phyloP scores from a whole-genome alignment of 495 filamentous ascomycete species.

The Penicillium argentinense region DNA sequence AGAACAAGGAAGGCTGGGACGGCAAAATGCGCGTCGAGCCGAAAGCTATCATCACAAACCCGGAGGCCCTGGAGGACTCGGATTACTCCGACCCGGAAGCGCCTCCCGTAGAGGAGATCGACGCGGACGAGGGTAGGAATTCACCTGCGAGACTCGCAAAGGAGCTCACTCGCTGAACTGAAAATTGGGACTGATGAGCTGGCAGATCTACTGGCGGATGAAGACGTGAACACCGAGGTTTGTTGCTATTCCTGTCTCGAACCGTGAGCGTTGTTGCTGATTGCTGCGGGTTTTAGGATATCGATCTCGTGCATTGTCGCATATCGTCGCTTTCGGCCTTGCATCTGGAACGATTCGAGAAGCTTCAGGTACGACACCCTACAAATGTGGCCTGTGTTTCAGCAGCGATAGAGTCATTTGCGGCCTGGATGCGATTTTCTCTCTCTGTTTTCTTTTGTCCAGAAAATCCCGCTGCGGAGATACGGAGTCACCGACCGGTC shows the following conservation, averaged over 20 bases:
- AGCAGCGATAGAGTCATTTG: neutral
- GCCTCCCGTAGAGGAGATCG: constrained; percentile 69
- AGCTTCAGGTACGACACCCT: constrained; percentile 54
- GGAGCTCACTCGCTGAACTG: neutral
- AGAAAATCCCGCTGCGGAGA: too few species aligned
- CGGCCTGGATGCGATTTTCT: too few species aligned
- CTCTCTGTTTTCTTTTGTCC: too few species aligned
- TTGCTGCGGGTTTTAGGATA: constrained; percentile 56
- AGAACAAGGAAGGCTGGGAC: constrained; percentile 84
- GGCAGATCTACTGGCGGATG: constrained; percentile 65
- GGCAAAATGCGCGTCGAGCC: constrained; percentile 79
- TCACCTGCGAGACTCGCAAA: constrained; percentile 8
- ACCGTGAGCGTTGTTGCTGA: constrained; percentile 8
- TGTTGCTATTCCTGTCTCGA: constrained; percentile 4
- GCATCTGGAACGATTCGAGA: constrained; percentile 75
- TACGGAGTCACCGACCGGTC: too few species aligned
- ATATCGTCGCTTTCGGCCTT: constrained; percentile 78
- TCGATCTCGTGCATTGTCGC: constrained; percentile 85
- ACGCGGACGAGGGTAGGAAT: constrained; percentile 73
- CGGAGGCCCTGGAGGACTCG: constrained; percentile 75
- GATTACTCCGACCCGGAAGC: constrained; percentile 86
- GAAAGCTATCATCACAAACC: constrained; percentile 63
- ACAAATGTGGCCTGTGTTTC: neutral
- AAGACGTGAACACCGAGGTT: constrained; percentile 60
- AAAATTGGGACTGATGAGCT: constrained; percentile 3